Base-by-base conservation (phyloP, 176 grass and related monocot species). In the Paspalum notatum region DNA sequence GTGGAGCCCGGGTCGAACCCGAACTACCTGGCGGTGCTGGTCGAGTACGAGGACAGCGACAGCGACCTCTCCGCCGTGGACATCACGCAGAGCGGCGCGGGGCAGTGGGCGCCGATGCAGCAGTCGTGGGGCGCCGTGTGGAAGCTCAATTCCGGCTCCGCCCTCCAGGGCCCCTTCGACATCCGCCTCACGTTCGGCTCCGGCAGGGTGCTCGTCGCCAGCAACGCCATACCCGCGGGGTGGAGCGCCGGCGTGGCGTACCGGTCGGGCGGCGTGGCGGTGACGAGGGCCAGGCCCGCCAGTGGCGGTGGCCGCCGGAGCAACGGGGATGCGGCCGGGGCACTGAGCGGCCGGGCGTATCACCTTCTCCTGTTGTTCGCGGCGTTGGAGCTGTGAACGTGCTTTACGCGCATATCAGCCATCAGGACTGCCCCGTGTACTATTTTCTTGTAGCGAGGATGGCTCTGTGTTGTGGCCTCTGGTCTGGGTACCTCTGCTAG, bases 1-100 rank as follows among this genome's bases (percentile, higher is more conserved):
- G 91, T 97, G 42, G 91, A 97, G 59, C 38, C 87, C 0, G 89
- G 94, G 20, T 97, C 94, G 2, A 97, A 91, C 84, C 91, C 91
- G 0, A 85, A 90, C 84, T 97, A 97, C 89, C 82, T 97, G 7
- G 94, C 91, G 2, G 87, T 97, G 22, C 82, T 94, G 3, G 72
- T 94, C 6, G 89, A 97, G 82, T 97, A 88, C 21, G 86, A 93
- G 71, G 87, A 84, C 46, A 88, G 79, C 16, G 94, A 97, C 46
- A 92, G 89, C 25, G 89, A 93, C 83, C 86, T 97, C 10, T 64
- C 75, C 2, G 70, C 77, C 6, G 91, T 97, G 4, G 89, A 91
- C 65, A 60, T 97, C 8, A 91, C 27, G 45, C 45, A 68, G 66
- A 9, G 66, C 4, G 14, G 41, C 1, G 0, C 22, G 1, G 58